phyloP scores from a whole-genome alignment of 352 stramenopile genomes.

The Halophytophthora polymorphica region DNA sequence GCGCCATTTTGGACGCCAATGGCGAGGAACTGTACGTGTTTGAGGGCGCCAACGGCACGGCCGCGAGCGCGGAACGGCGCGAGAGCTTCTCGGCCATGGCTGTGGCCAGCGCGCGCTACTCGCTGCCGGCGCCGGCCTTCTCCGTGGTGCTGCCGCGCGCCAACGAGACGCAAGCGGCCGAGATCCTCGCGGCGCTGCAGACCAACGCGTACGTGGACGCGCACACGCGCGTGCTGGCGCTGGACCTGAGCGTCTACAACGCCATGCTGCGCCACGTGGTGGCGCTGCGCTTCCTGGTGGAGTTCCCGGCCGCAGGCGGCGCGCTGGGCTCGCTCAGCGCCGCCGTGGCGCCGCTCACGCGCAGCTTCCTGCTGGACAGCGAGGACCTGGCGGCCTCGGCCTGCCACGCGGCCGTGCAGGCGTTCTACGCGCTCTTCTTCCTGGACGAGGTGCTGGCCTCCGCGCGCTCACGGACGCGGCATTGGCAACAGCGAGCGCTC shows the following conservation, averaged over 20 bases:
- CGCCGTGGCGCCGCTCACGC: slow-evolving; percentile 32
- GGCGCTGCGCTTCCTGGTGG: slow-evolving; percentile 42
- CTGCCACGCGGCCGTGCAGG: slow-evolving; percentile 28
- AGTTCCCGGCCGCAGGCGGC: slow-evolving; percentile 40
- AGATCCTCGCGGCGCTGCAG: slow-evolving; percentile 25
- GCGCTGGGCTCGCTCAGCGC: slow-evolving; percentile 23
- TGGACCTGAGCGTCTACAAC: slow-evolving; percentile 52
- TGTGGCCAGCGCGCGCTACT: slow-evolving; percentile 11
- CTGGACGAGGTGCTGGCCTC: slow-evolving; percentile 36
- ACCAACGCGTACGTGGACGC: slow-evolving; percentile 33
- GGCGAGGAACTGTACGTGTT: slow-evolving; percentile 20
- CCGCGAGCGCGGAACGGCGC: slow-evolving; percentile 25
- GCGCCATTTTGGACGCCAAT: slow-evolving; percentile 8
- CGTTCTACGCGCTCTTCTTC: slow-evolving; percentile 50
- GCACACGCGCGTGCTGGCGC: slow-evolving; percentile 36
- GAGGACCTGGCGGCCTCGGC: slow-evolving; percentile 24
- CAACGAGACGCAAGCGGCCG: slow-evolving; percentile 8
- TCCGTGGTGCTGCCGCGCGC: slow-evolving; percentile 34
- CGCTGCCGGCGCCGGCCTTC: slow-evolving; percentile 39
- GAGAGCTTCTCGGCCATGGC: slow-evolving; percentile 43
- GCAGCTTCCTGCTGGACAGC: slow-evolving; percentile 34
- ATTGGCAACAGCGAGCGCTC: slow-evolving; percentile 20
- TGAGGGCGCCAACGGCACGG: slow-evolving; percentile 31
- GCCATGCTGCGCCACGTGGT: slow-evolving; percentile 40
- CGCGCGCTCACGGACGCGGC: slow-evolving; percentile 13